Base-by-base conservation (phyloP, 1,139 yeast genomes). In the Suhomyces atakaporum region DNA sequence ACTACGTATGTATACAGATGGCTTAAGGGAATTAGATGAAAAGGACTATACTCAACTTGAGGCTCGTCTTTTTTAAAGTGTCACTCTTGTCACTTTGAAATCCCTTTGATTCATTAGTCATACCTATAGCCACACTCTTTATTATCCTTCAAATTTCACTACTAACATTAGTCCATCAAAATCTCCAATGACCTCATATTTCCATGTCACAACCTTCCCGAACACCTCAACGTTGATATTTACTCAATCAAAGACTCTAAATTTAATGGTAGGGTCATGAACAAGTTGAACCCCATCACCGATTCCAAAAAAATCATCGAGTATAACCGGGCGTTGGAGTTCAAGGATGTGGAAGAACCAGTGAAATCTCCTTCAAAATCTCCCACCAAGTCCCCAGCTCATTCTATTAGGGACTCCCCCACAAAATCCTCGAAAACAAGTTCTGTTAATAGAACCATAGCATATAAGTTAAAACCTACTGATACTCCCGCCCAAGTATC, bases 171-270 rank as follows among this genome's bases (percentile, higher is more conserved):
- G 62, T 61, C 63, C 26, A 55, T 69, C 20, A 60, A 58, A 36
- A 42, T 68, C 29, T 46, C 56, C n/a, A 62, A 63, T 16, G 40
- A 50, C 8, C 37, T 54, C 33, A 45, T 50, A 19, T 66, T 56
- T 38, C 71, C 73, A 3, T 69, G 73, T 43, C 42, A 56, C 14
- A 53, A 53, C 29, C 49, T 61, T 16, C 66, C 66, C 5, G 75
- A 69, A 41, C 62, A 58, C 37, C 60, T 64, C 37, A 63, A 63
- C 36, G 60, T 66, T 20, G 70, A 66, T 40, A 46, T 69, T 9
- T 69, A 66, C 49, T 48, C 61, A 15, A 33, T 40, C 27, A 42
- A 43, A 21, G 42, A 45, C 28, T 27, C 47, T 33, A 39, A 37
- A 27, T 63, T 55, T 45, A 45, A 56, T 24, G 75, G 75, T 11